These are phyloP conservation scores for Macrophomina phaseolina DNA, from an alignment of 2,329 filamentous ascomycete genomes.

Conservation along the genomic window DNA sequence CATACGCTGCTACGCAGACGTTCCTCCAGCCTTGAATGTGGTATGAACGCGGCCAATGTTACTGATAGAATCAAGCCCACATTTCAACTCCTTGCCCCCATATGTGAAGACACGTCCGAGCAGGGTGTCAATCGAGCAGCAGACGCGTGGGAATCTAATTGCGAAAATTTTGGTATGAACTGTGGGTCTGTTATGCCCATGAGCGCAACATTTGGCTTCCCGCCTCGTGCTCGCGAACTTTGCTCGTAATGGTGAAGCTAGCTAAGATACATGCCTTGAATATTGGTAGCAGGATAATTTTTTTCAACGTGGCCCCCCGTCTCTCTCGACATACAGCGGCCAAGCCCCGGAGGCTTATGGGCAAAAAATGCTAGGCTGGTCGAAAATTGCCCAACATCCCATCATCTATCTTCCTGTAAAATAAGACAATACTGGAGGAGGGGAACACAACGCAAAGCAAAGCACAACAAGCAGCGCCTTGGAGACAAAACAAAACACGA, in stretches of 20 bases:
- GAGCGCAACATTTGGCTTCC: neutral
- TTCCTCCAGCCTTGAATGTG: too few species aligned
- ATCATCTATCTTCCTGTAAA: neutral
- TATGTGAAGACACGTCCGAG: neutral
- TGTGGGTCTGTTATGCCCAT: slow-evolving; percentile 3
- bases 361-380: neutral
- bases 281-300: slow-evolving; percentile 1
- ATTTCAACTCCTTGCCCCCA: neutral
- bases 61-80: neutral
- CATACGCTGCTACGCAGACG: too few species aligned
- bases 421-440: neutral
- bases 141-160: neutral
- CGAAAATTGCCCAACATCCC: neutral
- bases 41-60: too few species aligned
- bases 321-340: neutral
- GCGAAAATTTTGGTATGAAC: slow-evolving; percentile 4
- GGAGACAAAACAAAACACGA: neutral
- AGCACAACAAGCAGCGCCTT: neutral
- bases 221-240: neutral
- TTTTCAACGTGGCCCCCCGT: neutral
- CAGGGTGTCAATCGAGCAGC: neutral
- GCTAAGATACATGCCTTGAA: slow-evolving; percentile 20
- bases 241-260: neutral
- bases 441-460: neutral
- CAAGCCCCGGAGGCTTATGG: neutral